Evolutionary conservation across 352 stramenopile species (phyloP).

Genomic region (Blastocystis sp.): DNA sequence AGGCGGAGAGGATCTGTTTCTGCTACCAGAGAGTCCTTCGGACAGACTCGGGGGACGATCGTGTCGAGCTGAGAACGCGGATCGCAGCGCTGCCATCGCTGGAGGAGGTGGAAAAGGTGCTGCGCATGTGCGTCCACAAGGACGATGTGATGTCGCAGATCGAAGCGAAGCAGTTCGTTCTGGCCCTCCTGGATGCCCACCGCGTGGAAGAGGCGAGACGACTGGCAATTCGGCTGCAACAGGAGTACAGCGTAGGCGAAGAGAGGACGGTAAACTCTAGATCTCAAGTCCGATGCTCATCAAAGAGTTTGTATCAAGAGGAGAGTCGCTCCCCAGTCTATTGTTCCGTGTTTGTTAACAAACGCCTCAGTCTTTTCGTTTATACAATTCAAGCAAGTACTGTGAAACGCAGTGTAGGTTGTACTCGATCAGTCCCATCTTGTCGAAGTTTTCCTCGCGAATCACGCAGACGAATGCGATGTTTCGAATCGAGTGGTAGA

Average conservation of each 20-base stretch:
- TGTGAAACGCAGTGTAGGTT: constrained; percentile 31
- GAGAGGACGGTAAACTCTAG: background rate
- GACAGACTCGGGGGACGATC: background rate
- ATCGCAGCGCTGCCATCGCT: background rate
- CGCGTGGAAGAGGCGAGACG: background rate
- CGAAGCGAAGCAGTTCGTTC: constrained; percentile 21
- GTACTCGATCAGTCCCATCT: constrained; percentile 52
- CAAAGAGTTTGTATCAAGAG: background rate
- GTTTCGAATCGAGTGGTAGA: constrained; percentile 47
- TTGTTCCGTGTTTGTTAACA: constrained; percentile 2
- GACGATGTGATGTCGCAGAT: background rate
- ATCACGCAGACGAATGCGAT: constrained; percentile 48
- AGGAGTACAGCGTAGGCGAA: background rate
- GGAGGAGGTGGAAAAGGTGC: background rate
- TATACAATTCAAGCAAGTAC: constrained; percentile 34
- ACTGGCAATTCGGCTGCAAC: background rate
- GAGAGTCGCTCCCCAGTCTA: background rate
- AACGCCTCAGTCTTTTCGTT: background rate
- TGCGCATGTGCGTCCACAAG: background rate
- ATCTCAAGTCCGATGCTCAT: background rate
- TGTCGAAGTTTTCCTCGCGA: constrained; percentile 55
- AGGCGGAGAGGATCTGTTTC: background rate
- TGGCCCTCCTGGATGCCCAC: background rate
- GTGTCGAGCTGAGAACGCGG: background rate
- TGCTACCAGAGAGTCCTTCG: background rate